phyloP scores from a whole-genome alignment of 106 monocot species.

The Phalaenopsis equestris region DNA sequence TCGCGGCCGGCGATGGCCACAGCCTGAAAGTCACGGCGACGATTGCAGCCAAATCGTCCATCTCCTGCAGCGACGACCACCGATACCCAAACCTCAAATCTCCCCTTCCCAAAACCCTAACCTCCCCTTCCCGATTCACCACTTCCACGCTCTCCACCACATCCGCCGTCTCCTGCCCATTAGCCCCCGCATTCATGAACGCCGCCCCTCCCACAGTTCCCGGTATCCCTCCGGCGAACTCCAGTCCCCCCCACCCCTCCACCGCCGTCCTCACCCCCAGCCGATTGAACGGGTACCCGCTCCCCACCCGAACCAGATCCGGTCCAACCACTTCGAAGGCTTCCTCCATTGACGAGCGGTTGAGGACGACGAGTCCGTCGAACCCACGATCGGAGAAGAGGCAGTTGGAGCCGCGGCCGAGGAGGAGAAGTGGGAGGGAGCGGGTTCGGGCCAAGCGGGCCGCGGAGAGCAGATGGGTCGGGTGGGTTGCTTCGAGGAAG shows the following conservation, averaged over 20 bases:
- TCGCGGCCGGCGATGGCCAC: slow-evolving; percentile 2
- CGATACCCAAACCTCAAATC: slow-evolving; percentile 9
- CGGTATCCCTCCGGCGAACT: slow-evolving; percentile 18
- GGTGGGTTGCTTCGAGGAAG: neutral
- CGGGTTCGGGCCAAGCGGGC: neutral
- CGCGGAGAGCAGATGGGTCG: neutral
- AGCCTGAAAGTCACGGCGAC: slow-evolving; percentile 13
- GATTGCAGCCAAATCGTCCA: slow-evolving; percentile 13
- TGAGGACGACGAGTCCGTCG: slow-evolving; percentile 16
- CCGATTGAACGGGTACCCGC: slow-evolving; percentile 18
- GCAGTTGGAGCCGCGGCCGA: slow-evolving; percentile 6
- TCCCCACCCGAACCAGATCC: neutral
- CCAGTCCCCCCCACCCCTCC: slow-evolving; percentile 11
- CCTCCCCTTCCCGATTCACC: slow-evolving; percentile 11
- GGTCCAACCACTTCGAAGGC: neutral
- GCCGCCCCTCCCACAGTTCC: slow-evolving; percentile 15
- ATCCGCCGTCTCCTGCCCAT: slow-evolving; percentile 16
- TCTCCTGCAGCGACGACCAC: slow-evolving; percentile 19
- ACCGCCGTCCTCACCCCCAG: slow-evolving; percentile 13
- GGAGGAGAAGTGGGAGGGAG: neutral
- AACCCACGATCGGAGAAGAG: slow-evolving; percentile 9
- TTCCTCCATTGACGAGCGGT: neutral
- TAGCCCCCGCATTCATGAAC: slow-evolving; percentile 17
- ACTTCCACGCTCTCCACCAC: slow-evolving; percentile 11
- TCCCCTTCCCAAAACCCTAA: slow-evolving; percentile 7